phyloP scores from a whole-genome alignment of 73 alveolate genomes.

The Vitrella brassicaformis region DNA sequence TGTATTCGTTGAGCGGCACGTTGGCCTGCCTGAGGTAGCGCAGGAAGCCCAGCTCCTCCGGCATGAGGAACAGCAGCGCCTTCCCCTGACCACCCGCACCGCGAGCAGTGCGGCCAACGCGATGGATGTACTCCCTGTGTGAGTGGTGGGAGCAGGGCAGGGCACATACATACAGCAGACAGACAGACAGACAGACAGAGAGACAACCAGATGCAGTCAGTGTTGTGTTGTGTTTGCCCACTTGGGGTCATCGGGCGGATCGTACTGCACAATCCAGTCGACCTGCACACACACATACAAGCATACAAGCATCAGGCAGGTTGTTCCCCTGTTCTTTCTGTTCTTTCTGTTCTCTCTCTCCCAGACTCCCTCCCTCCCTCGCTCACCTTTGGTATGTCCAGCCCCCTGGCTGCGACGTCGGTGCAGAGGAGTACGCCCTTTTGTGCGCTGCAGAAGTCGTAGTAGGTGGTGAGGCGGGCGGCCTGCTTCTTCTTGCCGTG shows the following conservation, averaged over 20 bases:
- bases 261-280: constrained; percentile 79
- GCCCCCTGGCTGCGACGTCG: constrained; percentile 99
- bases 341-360: too few relatives aligned
- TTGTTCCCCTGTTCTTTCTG: too few relatives aligned
- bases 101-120: constrained; percentile 98
- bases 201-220: neutral
- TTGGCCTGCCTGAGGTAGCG: constrained; percentile 79
- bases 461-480: constrained; percentile 72
- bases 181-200: neutral
- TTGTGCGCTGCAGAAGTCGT: constrained; percentile 87
- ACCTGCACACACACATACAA: too few relatives aligned
- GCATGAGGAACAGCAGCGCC: constrained; percentile 90
- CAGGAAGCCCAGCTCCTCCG: constrained; percentile 85
- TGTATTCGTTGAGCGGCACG: constrained; percentile 90
- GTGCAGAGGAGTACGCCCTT: constrained; percentile 93
- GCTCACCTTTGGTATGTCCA: constrained; percentile 86
- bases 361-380: too few relatives aligned
- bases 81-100: constrained; percentile 77
- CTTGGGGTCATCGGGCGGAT: constrained; percentile 99
- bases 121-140: constrained; percentile 88
- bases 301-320: too few relatives aligned
- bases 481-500: constrained; percentile 88
- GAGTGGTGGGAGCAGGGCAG: neutral
- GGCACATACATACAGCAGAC: neutral
- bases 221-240: neutral